phyloP scores from a whole-genome alignment of 495 filamentous ascomycete genomes.

The Neurospora pannonica region DNA sequence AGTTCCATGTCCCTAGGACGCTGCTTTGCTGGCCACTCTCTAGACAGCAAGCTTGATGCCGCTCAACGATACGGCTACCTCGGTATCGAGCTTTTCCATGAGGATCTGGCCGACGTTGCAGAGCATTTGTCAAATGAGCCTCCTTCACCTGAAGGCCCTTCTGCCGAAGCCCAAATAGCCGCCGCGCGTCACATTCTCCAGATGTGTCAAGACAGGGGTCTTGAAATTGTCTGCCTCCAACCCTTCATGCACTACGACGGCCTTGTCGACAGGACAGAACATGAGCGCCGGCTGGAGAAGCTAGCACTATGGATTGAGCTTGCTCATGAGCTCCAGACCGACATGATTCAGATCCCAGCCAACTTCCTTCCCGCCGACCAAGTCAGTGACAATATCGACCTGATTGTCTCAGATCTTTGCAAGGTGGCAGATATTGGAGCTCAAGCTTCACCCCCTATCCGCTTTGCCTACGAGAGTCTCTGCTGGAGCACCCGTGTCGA shows the following conservation, averaged over 20 bases:
- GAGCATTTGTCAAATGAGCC: conserved; percentile 11
- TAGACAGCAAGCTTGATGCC: conserved; percentile 55
- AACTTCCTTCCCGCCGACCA: conserved; percentile 54
- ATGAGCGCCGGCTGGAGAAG: conserved; percentile 50
- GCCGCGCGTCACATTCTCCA: conserved; percentile 48
- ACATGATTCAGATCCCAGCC: conserved; percentile 66
- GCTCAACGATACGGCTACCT: conserved; percentile 55
- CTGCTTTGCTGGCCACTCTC: conserved; percentile 41
- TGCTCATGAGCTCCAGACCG: conserved; percentile 52
- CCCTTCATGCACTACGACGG: conserved; percentile 77
- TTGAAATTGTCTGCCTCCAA: conserved; percentile 63
- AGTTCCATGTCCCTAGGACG: conserved; percentile 68
- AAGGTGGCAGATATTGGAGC: conserved; percentile 57
- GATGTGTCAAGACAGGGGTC: conserved; percentile 47
- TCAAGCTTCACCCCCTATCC: conserved; percentile 43
- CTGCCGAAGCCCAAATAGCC: conserved; percentile 37
- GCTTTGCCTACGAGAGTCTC: conserved; percentile 69
- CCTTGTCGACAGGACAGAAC: conserved; percentile 52
- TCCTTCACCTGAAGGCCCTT: conserved; percentile 17
- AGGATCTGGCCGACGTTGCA: conserved; percentile 62
- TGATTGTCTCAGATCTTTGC: conserved; percentile 56
- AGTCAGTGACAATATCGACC: conserved; percentile 44
- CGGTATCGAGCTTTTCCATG: conserved; percentile 72
- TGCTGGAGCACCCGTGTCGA: conserved; percentile 66
- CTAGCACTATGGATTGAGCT: conserved; percentile 61